Evolutionary conservation across 352 stramenopile species (phyloP), one percentile per base, ranked within the genome.

Genomic region (Globisporangium mamillatum): DNA sequence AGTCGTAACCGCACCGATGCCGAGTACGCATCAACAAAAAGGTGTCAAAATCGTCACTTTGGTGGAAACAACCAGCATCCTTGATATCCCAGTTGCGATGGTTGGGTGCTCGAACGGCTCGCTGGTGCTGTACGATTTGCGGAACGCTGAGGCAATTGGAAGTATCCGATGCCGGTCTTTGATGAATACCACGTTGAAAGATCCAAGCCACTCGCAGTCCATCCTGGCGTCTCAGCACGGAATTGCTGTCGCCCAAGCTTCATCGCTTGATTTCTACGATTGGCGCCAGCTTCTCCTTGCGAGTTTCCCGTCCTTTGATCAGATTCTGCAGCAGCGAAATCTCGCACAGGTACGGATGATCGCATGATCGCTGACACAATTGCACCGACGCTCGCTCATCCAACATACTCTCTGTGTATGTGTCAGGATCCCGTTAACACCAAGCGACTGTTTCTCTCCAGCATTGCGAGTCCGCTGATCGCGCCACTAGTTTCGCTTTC

Each of bases 91-190:
- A 1, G 12, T 90, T 20, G 75, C 60, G 1, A 63, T 86, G 0
- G 53, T 90, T 6, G 64, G 69, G 20, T 88, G 75, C 60, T 89
- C 80, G 38, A 87, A 74, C 29, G 81, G 81, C 6, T 78, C 77
- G 29, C 58, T 73, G 14, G 34, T 89, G 59, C 59, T 89, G 1
- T 84, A 84, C 60, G 78, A 91, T 25, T 62, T 80, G 20, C 76
- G 79, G 48, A 77, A 63, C 4, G 80, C 72, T 10, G 71, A 80
- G 18, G 81, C 80, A 0, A 76, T 87, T 22, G 74, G 71, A 12
- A 87, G 77, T 60, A 55, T 89, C 2, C 65, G 69, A 4, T 70
- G 68, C 12, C 56, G 59, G 20, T 65, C 60, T 27, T 6, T 25
- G 12, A 46, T 12, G 44, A 52, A 24, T 52, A 1, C 44, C 44